phyloP scores from a whole-genome alignment of 2,329 filamentous ascomycete genomes.

The Calonectria crousiana region DNA sequence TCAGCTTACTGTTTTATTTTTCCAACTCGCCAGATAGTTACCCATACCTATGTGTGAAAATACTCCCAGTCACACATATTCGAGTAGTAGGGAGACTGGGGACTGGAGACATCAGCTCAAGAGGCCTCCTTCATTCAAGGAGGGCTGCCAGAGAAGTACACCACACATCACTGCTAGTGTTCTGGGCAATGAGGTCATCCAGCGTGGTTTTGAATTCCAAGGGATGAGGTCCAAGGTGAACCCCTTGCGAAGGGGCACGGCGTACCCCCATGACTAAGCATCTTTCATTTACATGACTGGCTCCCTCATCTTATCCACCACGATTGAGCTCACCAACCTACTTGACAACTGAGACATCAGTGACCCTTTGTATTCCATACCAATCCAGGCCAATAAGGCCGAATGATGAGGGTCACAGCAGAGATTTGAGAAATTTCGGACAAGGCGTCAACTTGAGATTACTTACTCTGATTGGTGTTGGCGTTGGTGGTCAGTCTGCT shows the following conservation, averaged over 20 bases:
- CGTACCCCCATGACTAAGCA: conserved; percentile 37
- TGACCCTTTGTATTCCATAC: background rate
- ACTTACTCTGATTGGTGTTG: background rate
- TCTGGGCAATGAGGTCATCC: conserved; percentile 29
- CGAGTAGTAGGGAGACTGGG: background rate
- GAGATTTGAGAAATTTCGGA: background rate
- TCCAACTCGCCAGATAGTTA: background rate
- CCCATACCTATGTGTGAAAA: background rate
- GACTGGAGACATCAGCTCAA: background rate
- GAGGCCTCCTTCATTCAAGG: background rate
- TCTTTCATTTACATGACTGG: background rate
- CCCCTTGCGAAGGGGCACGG: conserved; percentile 34
- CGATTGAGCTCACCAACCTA: background rate
- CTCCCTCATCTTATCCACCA: background rate
- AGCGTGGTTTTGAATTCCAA: conserved; percentile 40
- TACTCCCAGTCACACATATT: background rate
- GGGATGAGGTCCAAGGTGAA: conserved; percentile 39
- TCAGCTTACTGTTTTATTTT: background rate
- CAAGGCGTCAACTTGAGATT: background rate
- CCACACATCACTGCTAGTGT: background rate
- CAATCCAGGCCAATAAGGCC: conserved; percentile 5
- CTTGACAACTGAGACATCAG: conserved; percentile 12
- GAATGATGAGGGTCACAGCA: background rate
- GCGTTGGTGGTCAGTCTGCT: background rate
- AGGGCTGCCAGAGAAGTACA: background rate